These are phyloP conservation scores for Prorocentrum cordatum DNA, from an alignment of 169 alveolate species.

Conservation along the genomic window DNA sequence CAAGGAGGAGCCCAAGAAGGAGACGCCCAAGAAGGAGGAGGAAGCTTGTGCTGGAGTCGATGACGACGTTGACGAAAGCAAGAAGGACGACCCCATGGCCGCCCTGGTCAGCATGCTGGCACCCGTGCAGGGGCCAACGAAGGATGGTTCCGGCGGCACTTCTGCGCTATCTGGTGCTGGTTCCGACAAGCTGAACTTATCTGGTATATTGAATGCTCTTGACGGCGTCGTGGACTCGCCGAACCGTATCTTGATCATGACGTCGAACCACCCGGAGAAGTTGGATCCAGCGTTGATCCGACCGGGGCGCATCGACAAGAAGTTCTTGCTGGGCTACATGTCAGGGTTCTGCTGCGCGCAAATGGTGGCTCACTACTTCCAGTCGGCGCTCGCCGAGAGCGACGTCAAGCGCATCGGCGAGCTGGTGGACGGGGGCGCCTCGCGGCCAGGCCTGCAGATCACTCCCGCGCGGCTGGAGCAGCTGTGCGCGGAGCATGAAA, in stretches of 20 bases:
- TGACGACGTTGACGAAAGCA: too few relatives aligned
- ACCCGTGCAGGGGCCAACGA: too few relatives aligned
- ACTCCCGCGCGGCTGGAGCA: slow-evolving; percentile 59
- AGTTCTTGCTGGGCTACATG: slow-evolving; percentile 38
- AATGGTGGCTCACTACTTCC: slow-evolving; percentile 56
- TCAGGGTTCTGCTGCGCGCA: background rate
- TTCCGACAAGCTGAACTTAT: slow-evolving; percentile 47
- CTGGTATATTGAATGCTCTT: slow-evolving; percentile 79
- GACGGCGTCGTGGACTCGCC: slow-evolving; percentile 81
- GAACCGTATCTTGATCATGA: slow-evolving; percentile 77
- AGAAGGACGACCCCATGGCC: too few relatives aligned
- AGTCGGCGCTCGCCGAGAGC: background rate
- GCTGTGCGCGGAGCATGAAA: slow-evolving; percentile 48
- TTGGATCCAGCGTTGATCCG: slow-evolving; percentile 76
- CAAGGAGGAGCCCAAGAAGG: too few relatives aligned
- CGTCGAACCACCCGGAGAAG: slow-evolving; percentile 78
- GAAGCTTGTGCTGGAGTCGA: too few relatives aligned
- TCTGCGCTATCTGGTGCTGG: slow-evolving; percentile 3
- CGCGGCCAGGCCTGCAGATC: slow-evolving; percentile 1
- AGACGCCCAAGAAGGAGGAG: too few relatives aligned
- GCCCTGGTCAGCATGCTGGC: too few relatives aligned
- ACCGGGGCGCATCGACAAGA: slow-evolving; percentile 59
- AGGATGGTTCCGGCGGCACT: too few relatives aligned
- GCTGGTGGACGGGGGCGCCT: background rate
- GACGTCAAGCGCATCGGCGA: background rate